These are phyloP conservation scores for Megacollybia marginata DNA, from an alignment of 768 basidiomycete genomes.

Conservation along the genomic window DNA sequence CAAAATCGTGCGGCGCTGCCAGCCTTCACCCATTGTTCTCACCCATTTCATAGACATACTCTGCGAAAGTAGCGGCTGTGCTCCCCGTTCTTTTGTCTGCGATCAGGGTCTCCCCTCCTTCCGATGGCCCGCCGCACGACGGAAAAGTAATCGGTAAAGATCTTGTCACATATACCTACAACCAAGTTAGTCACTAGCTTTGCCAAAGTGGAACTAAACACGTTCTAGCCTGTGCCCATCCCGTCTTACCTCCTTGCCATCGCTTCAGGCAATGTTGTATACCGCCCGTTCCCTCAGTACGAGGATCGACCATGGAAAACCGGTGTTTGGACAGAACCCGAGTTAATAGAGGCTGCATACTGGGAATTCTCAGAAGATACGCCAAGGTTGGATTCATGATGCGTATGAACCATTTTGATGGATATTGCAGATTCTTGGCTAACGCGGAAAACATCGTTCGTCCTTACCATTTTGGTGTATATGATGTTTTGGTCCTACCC, in stretches of 20 bases:
- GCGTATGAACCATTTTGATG: too few species aligned
- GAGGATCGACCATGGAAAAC: constrained; percentile 68
- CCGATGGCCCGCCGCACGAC: constrained; percentile 61
- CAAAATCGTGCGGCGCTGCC: constrained; percentile 54
- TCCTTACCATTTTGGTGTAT: constrained; percentile 79
- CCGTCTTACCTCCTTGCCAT: constrained; percentile 92
- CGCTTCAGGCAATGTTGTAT: constrained; percentile 76
- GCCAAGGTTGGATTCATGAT: constrained; percentile 37
- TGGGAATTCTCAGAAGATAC: constrained; percentile 91
- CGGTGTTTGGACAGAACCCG: constrained; percentile 91
- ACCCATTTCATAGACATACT: constrained; percentile 54
- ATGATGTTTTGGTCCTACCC: constrained; percentile 84
- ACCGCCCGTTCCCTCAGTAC: constrained; percentile 53
- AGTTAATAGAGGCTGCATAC: constrained; percentile 64
- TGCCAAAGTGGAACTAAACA: not conserved
- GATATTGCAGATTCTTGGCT: constrained; percentile 53
- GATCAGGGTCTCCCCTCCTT: constrained; percentile 67
- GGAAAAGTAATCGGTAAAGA: constrained; percentile 74
- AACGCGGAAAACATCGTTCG: constrained; percentile 70
- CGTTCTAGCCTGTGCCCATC: constrained; percentile 66
- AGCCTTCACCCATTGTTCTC: not conserved
- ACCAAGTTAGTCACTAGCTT: constrained; percentile 43
- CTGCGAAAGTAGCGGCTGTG: constrained; percentile 68
- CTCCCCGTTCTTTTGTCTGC: constrained; percentile 87
- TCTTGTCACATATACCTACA: constrained; percentile 64